Base-by-base conservation (phyloP, 768 basidiomycete genomes). In the Podaxis rugospora region DNA sequence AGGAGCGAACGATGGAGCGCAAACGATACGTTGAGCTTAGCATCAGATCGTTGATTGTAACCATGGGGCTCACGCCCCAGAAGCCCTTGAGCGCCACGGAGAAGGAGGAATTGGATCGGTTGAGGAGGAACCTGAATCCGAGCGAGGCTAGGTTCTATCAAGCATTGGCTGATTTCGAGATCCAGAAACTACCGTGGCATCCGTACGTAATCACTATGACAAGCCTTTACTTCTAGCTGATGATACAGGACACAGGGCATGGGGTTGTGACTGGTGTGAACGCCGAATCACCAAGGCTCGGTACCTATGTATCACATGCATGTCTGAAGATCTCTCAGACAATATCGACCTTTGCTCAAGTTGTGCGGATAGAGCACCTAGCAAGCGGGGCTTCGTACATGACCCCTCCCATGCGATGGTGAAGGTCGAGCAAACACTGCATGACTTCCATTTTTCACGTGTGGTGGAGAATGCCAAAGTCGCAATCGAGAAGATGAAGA, bases 91-190 rank as follows among this genome's bases (percentile, higher is more conserved):
- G 59, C 23, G 51, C 59, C 11, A 55, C 58, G 28, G 74, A 75
- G 57, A 67, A 59, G 10, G 67, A 63, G 9, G 74, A 74, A 54
- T 62, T 74, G 23, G 72, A 73, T 18, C 69, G 68, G 55, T 66
- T 74, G 21, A 61, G 72, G 50, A 66, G 68, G 39, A 66, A 69
- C 23, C 58, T 75, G 27, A 69, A 73, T 51, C 74, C 74, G 32
- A 68, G 71, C 27, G 72, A 75, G 46, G 72, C 72, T 32, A 66
- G 74, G 14, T 74, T 75, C 51, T 75, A 75, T 58, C 71, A 73
- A 46, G 71, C 72, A 0, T 51, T 74, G 18, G 70, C 70, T 37
- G 67, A 70, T 37, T 72, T 73, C 42, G 71, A 75, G 59, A 72
- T 74, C 23, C 72, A 71, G 42, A 72, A 74, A 53, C 64, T 74